A percentile compares a stretch with the other conserved stretches of the same genome.
phyloP scores from a whole-genome alignment of 2,329 filamentous ascomycete species.

The Fusarium anthophilum region DNA sequence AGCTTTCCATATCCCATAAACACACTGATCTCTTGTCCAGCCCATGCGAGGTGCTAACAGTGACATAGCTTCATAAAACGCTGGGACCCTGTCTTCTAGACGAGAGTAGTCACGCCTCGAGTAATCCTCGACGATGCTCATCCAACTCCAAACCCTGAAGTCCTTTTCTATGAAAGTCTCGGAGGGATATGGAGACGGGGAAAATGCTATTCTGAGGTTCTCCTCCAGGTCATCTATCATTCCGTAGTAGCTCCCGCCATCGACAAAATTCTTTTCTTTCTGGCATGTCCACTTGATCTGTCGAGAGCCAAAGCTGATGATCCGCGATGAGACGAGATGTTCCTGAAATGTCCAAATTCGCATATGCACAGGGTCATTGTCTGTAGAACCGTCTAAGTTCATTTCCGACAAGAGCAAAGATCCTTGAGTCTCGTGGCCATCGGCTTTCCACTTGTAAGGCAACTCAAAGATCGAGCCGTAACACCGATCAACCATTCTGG shows the following conservation, averaged over 20 bases:
- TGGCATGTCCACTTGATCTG: background rate
- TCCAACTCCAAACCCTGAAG: background rate
- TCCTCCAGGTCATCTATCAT: accelerated
- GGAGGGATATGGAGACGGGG: background rate
- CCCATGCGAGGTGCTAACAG: background rate
- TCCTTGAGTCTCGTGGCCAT: background rate
- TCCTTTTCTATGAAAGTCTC: background rate
- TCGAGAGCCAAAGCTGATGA: background rate
- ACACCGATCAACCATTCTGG: background rate
- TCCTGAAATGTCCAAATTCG: background rate
- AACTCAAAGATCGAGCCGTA: background rate
- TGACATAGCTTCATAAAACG: background rate
- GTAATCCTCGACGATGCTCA: background rate
- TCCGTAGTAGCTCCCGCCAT: accelerated
- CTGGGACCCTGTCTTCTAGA: background rate
- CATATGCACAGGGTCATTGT: no score
- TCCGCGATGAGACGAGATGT: background rate
- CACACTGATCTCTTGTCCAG: background rate
- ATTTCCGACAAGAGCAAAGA: no score
- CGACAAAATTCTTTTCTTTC: background rate
- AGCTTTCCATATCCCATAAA: background rate
- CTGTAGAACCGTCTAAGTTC: no score
- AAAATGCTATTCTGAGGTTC: background rate
- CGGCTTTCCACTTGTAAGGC: background rate
- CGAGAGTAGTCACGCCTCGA: background rate